Percentiles rank a stretch among this genome's conserved stretches.
Evolutionary conservation across 2,329 filamentous ascomycete species (phyloP).

Genomic region (Chrysosporium keratinophilum): DNA sequence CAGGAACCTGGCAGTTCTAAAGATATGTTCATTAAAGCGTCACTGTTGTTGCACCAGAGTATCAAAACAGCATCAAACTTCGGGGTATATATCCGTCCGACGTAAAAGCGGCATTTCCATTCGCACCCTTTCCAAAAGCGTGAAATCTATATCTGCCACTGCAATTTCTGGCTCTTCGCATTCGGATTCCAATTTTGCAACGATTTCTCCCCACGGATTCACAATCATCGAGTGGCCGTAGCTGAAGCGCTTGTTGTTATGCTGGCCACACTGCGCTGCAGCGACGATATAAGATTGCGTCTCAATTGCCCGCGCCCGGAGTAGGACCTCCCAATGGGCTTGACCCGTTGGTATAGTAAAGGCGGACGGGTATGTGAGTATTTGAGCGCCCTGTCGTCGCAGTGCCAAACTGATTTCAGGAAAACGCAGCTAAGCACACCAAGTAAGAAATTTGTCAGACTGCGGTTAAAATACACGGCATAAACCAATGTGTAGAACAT

Average conservation of each 20-base stretch:
- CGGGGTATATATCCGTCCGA: conserved; percentile 43
- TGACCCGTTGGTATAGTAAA: conserved; percentile 79
- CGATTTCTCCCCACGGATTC: conserved; percentile 72
- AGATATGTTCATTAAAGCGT: neutral
- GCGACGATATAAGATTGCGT: conserved; percentile 80
- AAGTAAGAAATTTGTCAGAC: neutral
- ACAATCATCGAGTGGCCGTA: conserved; percentile 82
- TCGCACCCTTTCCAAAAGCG: conserved; percentile 43
- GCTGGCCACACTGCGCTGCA: conserved; percentile 67
- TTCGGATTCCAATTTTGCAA: conserved; percentile 50
- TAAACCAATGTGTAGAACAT: neutral
- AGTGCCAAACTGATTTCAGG: conserved; percentile 63
- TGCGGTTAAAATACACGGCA: neutral
- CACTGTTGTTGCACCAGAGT: neutral
- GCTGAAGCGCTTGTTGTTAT: conserved; percentile 65
- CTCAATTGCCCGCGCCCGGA: conserved; percentile 76
- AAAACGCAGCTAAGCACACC: conserved; percentile 52
- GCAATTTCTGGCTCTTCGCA: conserved; percentile 38
- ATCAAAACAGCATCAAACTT: conserved; percentile 25
- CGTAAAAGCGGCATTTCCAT: conserved; percentile 49
- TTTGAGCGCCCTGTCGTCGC: conserved; percentile 55
- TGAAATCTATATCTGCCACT: conserved; percentile 46
- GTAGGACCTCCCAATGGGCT: conserved; percentile 74
- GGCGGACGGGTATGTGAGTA: conserved; percentile 78
- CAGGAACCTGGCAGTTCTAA: neutral